Evolutionary conservation across 768 basidiomycete genomes (phyloP).

Genomic region (Mycena kentingensis): DNA sequence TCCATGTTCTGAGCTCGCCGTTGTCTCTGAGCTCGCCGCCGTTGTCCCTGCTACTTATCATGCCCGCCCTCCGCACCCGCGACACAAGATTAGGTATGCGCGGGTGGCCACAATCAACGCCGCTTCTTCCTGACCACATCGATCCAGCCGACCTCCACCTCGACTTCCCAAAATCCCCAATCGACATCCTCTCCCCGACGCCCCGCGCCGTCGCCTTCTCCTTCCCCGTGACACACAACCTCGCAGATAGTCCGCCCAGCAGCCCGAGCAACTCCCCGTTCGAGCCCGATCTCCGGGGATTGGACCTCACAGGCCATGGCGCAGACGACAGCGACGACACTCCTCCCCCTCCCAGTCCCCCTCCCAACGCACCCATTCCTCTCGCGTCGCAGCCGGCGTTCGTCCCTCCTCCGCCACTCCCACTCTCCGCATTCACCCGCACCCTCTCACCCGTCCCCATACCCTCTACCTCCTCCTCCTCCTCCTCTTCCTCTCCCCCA

Average conservation of each 20-base stretch:
- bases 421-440: constrained; percentile 31
- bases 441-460: constrained; percentile 41
- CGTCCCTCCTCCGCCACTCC: neutral
- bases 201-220: constrained; percentile 60
- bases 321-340: constrained; percentile 23
- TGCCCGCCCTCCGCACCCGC: constrained; percentile 80
- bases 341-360: constrained; percentile 26
- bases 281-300: constrained; percentile 65
- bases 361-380: constrained; percentile 22
- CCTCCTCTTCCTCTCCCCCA: too few species aligned
- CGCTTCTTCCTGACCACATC: constrained; percentile 28
- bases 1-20: too few species aligned
- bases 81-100: constrained; percentile 51
- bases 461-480: too few species aligned
- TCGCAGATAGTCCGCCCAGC: constrained; percentile 68
- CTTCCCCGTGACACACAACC: constrained; percentile 62
- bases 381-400: too few species aligned
- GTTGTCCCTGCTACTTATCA: too few species aligned
- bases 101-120: constrained; percentile 23
- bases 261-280: constrained; percentile 72
- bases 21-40: too few species aligned
- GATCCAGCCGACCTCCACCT: neutral
- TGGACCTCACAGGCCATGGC: constrained; percentile 36
- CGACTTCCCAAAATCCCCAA: neutral
- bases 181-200: constrained; percentile 58